Conservation (phyloP, 805 yeast genomes). For the Wickerhamiella brachini region DNA sequence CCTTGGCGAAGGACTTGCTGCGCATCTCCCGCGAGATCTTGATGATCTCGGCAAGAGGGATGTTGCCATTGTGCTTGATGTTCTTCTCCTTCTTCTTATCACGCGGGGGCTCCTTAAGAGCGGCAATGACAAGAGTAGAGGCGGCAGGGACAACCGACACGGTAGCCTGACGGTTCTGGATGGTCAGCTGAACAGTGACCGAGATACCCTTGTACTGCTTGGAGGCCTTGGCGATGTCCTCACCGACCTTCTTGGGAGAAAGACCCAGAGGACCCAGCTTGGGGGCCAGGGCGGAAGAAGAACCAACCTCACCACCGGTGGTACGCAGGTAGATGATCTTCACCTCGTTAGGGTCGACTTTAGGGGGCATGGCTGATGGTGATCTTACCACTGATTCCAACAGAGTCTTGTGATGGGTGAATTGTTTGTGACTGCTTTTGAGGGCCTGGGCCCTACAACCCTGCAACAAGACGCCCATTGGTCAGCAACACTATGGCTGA, state of each 20-base stretch:
- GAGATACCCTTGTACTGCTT: slow-evolving; percentile 97
- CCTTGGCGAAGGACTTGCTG: slow-evolving; percentile 96
- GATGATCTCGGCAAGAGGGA: slow-evolving; percentile 88
- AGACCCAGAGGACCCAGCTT: slow-evolving; percentile 99
- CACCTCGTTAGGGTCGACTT: slow-evolving; percentile 97
- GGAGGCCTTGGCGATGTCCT: slow-evolving; percentile 99
- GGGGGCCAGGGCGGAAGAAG: slow-evolving; percentile 98
- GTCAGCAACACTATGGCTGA: too few species aligned
- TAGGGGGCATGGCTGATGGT: slow-evolving; percentile 60
- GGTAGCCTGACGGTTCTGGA: slow-evolving; percentile 99
- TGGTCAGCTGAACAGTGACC: slow-evolving; percentile 96
- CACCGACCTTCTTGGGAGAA: slow-evolving; percentile 99
- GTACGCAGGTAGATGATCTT: slow-evolving; percentile 98
- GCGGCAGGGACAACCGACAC: slow-evolving; percentile 99
- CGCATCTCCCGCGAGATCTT: slow-evolving; percentile 97
- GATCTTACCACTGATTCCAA: neutral
- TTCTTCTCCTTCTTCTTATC: slow-evolving; percentile 99
- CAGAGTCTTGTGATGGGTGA: neutral
- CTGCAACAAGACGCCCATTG: too few species aligned
- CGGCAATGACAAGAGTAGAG: slow-evolving; percentile 96
- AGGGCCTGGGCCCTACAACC: neutral
- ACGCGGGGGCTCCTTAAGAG: slow-evolving; percentile 99
- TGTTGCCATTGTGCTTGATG: slow-evolving; percentile 98
- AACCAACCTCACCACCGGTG: slow-evolving; percentile 99
- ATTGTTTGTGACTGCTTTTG: neutral